Conservation (phyloP, 2,329 filamentous ascomycete species). For the Blastomyces percursus region DNA sequence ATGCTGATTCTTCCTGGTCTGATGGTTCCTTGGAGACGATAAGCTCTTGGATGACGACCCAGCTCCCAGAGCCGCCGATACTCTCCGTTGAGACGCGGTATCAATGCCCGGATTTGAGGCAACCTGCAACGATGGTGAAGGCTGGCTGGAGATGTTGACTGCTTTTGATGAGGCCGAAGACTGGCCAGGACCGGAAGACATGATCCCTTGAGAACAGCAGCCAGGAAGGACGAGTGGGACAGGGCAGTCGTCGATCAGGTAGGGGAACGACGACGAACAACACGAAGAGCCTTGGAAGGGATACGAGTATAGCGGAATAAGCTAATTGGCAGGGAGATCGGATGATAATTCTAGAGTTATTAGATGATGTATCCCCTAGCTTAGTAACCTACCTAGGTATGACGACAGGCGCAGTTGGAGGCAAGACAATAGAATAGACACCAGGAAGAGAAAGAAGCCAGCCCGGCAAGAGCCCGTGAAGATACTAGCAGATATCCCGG, state of each 20-base stretch:
- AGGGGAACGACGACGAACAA: background rate
- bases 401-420: background rate
- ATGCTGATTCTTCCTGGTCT: conserved; percentile 69
- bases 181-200: conserved; percentile 33
- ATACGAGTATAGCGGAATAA: background rate
- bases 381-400: background rate
- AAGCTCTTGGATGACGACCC: conserved; percentile 29
- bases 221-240: conserved; percentile 2
- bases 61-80: conserved; percentile 32
- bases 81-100: conserved; percentile 30
- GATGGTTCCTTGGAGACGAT: conserved; percentile 53
- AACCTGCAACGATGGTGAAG: conserved; percentile 24
- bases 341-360: background rate
- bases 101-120: conserved; percentile 26
- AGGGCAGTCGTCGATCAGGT: background rate
- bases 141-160: conserved; percentile 27
- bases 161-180: conserved; percentile 30
- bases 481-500: conserved; percentile 8
- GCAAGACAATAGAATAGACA: background rate
- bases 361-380: background rate
- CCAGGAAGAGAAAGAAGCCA: conserved; percentile 22
- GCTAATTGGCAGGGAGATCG: background rate
- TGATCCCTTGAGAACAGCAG: conserved; percentile 11
- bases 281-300: background rate
- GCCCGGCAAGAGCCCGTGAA: conserved; percentile 13